A percentile compares a stretch with the other conserved stretches of the same genome.
phyloP scores from a whole-genome alignment of 1,284 basidiomycete genomes.

The Phylloboletellus chloephorus region DNA sequence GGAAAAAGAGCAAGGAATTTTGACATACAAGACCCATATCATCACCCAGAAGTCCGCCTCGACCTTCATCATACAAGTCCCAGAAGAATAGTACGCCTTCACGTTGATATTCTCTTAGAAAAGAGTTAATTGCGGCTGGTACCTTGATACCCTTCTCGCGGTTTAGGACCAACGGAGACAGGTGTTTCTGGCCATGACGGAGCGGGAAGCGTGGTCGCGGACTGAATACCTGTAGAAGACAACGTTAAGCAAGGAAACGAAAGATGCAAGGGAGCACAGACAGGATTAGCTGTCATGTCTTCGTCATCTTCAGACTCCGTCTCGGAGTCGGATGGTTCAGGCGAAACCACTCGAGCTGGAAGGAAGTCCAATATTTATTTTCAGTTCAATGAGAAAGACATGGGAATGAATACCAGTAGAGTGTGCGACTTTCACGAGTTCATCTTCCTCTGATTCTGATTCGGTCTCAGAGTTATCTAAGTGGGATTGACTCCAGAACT shows the following conservation, averaged over 20 bases:
- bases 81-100: constrained; percentile 78
- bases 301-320: constrained; percentile 45
- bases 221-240: constrained; percentile 30
- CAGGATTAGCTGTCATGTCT: constrained; percentile 27
- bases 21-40: constrained; percentile 80
- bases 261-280: constrained; percentile 7
- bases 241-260: constrained; percentile 2
- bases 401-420: constrained; percentile 6
- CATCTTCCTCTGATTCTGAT: constrained; percentile 36
- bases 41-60: constrained; percentile 77
- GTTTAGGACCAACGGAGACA: constrained; percentile 47
- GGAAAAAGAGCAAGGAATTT: neutral
- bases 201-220: constrained; percentile 54
- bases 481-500: neutral
- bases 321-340: constrained; percentile 30
- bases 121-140: constrained; percentile 71
- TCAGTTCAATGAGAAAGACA: neutral
- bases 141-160: constrained; percentile 44
- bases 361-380: neutral
- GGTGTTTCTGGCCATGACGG: constrained; percentile 36
- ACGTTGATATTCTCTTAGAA: constrained; percentile 78
- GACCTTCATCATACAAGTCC: constrained; percentile 52
- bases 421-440: constrained; percentile 8
- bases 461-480: constrained; percentile 39
- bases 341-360: constrained; percentile 6